These are phyloP conservation scores for Effrenium voratum DNA, from an alignment of 73 alveolate genomes.

Conservation along the genomic window DNA sequence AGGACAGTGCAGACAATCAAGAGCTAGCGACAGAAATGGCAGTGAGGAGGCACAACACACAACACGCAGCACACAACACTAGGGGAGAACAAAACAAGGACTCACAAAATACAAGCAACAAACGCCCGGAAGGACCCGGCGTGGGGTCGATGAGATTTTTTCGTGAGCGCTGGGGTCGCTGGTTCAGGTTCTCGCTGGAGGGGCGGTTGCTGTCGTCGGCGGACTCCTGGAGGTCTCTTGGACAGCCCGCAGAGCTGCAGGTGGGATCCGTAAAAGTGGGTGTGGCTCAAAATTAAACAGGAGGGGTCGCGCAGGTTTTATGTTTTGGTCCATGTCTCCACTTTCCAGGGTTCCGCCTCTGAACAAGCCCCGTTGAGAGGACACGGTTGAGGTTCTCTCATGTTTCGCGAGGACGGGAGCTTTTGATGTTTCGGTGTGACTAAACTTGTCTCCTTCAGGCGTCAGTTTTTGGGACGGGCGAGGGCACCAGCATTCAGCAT, in stretches of 20 bases:
- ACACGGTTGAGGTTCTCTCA: background rate
- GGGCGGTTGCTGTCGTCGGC: constrained; percentile 4
- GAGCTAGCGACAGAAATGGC: background rate
- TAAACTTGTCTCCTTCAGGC: background rate
- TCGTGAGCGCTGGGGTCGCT: background rate
- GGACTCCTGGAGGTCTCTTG: constrained; percentile 16
- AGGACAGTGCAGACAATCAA: background rate
- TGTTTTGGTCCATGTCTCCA: too few relatives aligned
- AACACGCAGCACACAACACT: too few relatives aligned
- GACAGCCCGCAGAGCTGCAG: constrained; percentile 42
- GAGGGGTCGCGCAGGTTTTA: background rate
- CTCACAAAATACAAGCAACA: background rate
- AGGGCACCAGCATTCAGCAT: background rate
- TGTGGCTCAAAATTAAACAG: background rate
- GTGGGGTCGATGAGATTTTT: background rate
- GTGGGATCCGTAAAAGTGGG: background rate
- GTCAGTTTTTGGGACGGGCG: background rate
- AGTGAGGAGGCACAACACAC: background rate
- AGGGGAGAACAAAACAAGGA: background rate
- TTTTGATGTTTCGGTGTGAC: background rate
- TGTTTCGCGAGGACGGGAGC: background rate
- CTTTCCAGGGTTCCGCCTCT: background rate
- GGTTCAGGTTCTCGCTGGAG: constrained; percentile 1
- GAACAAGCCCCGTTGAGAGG: background rate
- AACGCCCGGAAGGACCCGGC: background rate